A percentile compares a stretch with the other conserved stretches of the same genome.
Conservation (phyloP, 2,329 filamentous ascomycete species). For the Microdochium paspali region DNA sequence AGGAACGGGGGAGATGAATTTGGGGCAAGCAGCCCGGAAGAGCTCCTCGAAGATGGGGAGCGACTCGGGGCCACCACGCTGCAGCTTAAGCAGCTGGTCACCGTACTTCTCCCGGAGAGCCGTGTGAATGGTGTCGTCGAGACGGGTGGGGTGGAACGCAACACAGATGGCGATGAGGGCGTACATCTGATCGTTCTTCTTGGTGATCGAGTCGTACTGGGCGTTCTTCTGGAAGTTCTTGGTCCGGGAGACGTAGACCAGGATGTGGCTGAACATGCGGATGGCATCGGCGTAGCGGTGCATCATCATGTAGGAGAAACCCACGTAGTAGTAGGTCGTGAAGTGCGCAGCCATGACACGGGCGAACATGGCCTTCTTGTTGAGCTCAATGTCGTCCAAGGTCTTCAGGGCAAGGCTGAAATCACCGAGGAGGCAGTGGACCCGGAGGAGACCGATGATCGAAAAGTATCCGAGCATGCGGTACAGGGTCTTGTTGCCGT, state of each 20-base stretch:
- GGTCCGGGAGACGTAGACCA: slow-evolving; percentile 95
- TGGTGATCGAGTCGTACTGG: slow-evolving; percentile 96
- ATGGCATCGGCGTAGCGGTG: slow-evolving; percentile 98
- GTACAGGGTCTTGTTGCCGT: slow-evolving; percentile 89
- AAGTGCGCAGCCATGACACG: slow-evolving; percentile 99
- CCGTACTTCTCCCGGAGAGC: slow-evolving; percentile 98
- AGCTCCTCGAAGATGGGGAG: slow-evolving; percentile 97
- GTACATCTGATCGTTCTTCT: slow-evolving; percentile 99
- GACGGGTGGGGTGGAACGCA: slow-evolving; percentile 89
- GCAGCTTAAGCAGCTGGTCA: slow-evolving; percentile 93
- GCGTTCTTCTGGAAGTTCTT: slow-evolving; percentile 99
- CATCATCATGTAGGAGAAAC: slow-evolving; percentile 99
- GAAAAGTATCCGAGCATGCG: slow-evolving; percentile 99
- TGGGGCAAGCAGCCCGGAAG: slow-evolving; percentile 95
- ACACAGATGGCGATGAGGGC: slow-evolving; percentile 98
- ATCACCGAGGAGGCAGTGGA: slow-evolving; percentile 93
- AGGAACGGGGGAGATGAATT: slow-evolving; percentile 96
- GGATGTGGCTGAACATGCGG: slow-evolving; percentile 99
- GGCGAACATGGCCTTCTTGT: slow-evolving; percentile 99
- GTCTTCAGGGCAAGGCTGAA: slow-evolving; percentile 98
- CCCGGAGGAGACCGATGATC: slow-evolving; percentile 91
- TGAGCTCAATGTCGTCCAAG: slow-evolving; percentile 97
- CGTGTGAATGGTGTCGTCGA: slow-evolving; percentile 98
- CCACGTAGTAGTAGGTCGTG: slow-evolving; percentile 99
- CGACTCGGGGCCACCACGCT: slow-evolving; percentile 89